phyloP scores from a whole-genome alignment of 495 filamentous ascomycete genomes.

The Xylaria acuta region DNA sequence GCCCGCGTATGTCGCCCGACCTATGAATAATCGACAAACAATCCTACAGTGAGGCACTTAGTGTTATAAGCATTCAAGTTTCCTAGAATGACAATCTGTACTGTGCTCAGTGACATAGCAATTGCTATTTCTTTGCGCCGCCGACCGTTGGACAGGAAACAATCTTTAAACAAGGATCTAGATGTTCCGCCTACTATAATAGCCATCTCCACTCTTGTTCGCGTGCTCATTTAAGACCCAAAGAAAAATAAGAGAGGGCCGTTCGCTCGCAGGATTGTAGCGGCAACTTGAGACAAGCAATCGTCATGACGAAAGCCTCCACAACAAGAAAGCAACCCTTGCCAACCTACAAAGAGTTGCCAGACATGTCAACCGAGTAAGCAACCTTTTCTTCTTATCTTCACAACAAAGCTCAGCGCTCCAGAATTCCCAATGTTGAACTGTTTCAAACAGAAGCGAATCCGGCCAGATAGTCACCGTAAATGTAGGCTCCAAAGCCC shows the following conservation, averaged over 20 bases:
- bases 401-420: not conserved
- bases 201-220: not conserved
- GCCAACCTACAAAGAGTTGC: not conserved
- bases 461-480: not conserved
- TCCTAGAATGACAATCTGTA: too few species aligned
- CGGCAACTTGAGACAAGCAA: too few species aligned
- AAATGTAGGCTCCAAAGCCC: not conserved
- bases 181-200: not conserved
- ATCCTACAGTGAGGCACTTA: too few species aligned
- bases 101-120: too few species aligned
- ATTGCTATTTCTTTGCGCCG: too few species aligned
- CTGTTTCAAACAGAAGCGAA: not conserved
- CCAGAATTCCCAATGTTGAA: not conserved
- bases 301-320: not conserved
- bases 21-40: too few species aligned
- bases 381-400: not conserved
- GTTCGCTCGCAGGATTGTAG: not conserved
- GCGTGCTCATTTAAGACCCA: not conserved
- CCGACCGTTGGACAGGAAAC: too few species aligned
- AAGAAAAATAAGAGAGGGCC: not conserved
- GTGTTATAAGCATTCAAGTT: too few species aligned
- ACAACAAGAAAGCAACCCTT: not conserved
- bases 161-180: too few species aligned
- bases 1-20: too few species aligned
- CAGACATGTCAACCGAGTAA: slow-evolving; percentile 7